Percentiles rank a stretch among this genome's conserved stretches.
phyloP scores from a whole-genome alignment of 1,284 basidiomycete genomes.

The Termitomyces sp. region DNA sequence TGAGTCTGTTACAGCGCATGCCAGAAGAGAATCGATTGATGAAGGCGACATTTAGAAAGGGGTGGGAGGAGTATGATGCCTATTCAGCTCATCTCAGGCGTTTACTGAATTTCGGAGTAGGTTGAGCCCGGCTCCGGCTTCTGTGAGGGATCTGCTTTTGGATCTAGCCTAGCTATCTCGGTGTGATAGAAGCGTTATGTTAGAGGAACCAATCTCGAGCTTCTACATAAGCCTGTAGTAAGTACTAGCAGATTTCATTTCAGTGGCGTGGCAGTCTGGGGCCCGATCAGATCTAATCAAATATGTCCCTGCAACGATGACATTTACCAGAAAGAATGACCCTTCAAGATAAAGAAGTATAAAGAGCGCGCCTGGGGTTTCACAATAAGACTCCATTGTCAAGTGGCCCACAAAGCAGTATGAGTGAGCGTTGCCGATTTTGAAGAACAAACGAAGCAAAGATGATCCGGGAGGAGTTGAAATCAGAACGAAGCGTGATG shows the following conservation, averaged over 20 bases:
- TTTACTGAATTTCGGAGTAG: background rate
- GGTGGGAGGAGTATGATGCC: constrained; percentile 7
- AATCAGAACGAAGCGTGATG: constrained; percentile 8
- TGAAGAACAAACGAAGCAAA: background rate
- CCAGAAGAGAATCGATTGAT: background rate
- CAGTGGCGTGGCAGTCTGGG: no score
- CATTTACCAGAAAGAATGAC: background rate
- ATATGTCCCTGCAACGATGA: background rate
- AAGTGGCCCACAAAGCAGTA: background rate
- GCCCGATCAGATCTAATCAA: background rate
- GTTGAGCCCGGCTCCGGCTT: background rate
- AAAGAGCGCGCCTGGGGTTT: background rate
- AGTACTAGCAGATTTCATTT: no score
- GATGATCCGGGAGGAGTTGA: constrained; percentile 2
- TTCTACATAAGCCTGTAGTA: no score
- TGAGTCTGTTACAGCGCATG: background rate
- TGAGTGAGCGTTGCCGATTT: no score
- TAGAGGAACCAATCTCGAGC: background rate
- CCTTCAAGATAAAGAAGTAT: background rate
- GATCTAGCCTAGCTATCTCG: background rate
- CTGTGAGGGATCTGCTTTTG: background rate
- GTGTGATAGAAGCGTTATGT: background rate
- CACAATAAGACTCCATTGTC: background rate
- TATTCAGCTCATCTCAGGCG: constrained; percentile 7
- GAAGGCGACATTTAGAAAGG: background rate